Evolutionary conservation across 2,329 filamentous ascomycete species (phyloP).

Genomic region (Stromatinia cepivora): DNA sequence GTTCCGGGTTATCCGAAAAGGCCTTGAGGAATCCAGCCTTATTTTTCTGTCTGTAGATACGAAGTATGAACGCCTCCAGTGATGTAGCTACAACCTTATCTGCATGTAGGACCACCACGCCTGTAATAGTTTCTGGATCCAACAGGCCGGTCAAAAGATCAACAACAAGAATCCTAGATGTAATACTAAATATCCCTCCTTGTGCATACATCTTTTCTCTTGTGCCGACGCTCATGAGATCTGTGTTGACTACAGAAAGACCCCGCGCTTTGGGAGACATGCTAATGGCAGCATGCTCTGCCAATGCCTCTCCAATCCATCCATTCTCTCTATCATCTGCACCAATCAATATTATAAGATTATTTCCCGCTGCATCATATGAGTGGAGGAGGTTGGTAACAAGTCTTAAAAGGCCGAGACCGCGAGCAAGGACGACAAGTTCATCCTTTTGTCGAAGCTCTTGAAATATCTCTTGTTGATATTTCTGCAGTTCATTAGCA

Average conservation of each 20-base stretch:
- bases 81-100: slow-evolving; percentile 85
- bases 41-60: slow-evolving; percentile 93
- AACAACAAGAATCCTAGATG: slow-evolving; percentile 90
- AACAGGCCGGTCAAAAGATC: slow-evolving; percentile 85
- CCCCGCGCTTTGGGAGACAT: slow-evolving; percentile 79
- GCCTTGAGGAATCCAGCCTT: slow-evolving; percentile 93
- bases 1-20: slow-evolving; percentile 90
- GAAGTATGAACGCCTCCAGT: slow-evolving; percentile 89
- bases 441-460: slow-evolving; percentile 89
- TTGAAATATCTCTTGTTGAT: slow-evolving; percentile 93
- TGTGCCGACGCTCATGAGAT: slow-evolving; percentile 81
- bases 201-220: slow-evolving; percentile 88
- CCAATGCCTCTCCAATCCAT: slow-evolving; percentile 94
- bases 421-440: slow-evolving; percentile 86
- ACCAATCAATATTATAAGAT: slow-evolving; percentile 83
- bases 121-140: slow-evolving; percentile 81
- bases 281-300: slow-evolving; percentile 92
- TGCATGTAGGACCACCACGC: slow-evolving; percentile 82
- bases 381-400: slow-evolving; percentile 96
- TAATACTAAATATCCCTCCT: slow-evolving; percentile 93
- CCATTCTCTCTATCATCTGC: slow-evolving; percentile 92
- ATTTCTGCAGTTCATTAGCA: slow-evolving; percentile 56
- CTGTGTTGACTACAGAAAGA: slow-evolving; percentile 89
- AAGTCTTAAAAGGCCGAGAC: slow-evolving; percentile 86
- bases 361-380: slow-evolving; percentile 94